These are phyloP conservation scores for Rhododendron henanense DNA, from an alignment of 148 eudicot genomes.

Conservation along the genomic window DNA sequence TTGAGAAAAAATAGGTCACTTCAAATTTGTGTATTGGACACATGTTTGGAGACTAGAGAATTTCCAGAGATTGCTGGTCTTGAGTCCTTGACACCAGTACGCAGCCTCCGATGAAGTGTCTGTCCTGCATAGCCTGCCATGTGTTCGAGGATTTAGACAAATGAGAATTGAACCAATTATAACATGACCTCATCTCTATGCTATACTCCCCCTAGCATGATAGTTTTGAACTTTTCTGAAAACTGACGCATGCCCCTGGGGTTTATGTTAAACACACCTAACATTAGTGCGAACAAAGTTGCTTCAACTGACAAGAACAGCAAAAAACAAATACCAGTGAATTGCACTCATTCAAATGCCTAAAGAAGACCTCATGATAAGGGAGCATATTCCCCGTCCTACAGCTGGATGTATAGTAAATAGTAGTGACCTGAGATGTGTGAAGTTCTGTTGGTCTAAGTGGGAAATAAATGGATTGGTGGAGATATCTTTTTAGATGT, in stretches of 20 bases:
- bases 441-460: neutral
- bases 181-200: too few species aligned
- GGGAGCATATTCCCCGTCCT: neutral
- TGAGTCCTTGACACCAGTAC: too few species aligned
- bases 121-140: too few species aligned
- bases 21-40: too few species aligned
- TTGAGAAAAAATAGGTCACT: too few species aligned
- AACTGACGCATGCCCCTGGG: neutral
- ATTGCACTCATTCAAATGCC: neutral
- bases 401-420: neutral
- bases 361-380: neutral
- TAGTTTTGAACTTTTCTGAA: too few species aligned
- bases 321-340: neutral
- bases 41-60: too few species aligned
- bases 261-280: neutral
- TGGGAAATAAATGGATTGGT: neutral
- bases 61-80: too few species aligned
- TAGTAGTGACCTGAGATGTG: neutral
- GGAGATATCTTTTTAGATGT: neutral
- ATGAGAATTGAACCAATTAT: too few species aligned
- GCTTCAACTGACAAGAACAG: neutral
- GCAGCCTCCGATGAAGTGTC: too few species aligned
- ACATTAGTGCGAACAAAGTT: neutral
- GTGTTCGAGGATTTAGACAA: too few species aligned
- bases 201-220: too few species aligned